Percentiles rank a stretch among this genome's conserved stretches.
Evolutionary conservation across 306 rosid species (phyloP).

Genomic region (Pachyrhizus erosus): DNA sequence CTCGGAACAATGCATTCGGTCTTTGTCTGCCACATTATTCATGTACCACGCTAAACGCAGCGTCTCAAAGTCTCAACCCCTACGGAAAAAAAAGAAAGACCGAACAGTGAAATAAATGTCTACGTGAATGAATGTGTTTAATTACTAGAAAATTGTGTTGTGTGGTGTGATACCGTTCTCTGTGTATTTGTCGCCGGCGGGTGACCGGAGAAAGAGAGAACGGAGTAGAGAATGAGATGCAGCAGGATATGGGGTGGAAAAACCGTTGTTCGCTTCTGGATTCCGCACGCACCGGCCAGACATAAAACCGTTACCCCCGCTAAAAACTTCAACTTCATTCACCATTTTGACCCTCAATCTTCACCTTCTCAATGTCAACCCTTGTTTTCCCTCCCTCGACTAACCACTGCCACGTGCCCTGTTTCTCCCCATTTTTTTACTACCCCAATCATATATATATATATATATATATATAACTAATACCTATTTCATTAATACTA

Average conservation of each 20-base stretch:
- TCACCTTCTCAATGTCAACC: conserved; percentile 10
- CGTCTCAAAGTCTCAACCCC: conserved; percentile 7
- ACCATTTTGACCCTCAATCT: conserved; percentile 46
- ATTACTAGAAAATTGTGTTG: background rate
- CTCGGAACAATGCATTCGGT: conserved; percentile 5
- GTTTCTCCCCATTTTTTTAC: background rate
- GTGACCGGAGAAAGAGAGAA: conserved; percentile 47
- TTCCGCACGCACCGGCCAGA: conserved; percentile 45
- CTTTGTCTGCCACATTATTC: conserved; percentile 38
- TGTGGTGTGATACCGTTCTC: conserved; percentile 33
- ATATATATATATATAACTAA: too few relatives aligned
- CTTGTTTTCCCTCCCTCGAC: background rate
- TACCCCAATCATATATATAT: too few relatives aligned
- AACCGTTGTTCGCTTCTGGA: conserved; percentile 47
- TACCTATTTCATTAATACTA: too few relatives aligned
- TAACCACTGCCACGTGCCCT: background rate
- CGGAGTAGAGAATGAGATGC: conserved; percentile 22
- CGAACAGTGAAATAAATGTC: background rate
- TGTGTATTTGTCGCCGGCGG: conserved; percentile 35
- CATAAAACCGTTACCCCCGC: conserved; percentile 47
- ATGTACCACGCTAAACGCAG: background rate
- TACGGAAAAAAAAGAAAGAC: background rate
- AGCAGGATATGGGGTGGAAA: conserved; percentile 5
- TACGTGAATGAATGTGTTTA: background rate
- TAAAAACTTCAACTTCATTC: background rate